Evolutionary conservation across 2,329 filamentous ascomycete species (phyloP).

Genomic region (Boeremia exigua): DNA sequence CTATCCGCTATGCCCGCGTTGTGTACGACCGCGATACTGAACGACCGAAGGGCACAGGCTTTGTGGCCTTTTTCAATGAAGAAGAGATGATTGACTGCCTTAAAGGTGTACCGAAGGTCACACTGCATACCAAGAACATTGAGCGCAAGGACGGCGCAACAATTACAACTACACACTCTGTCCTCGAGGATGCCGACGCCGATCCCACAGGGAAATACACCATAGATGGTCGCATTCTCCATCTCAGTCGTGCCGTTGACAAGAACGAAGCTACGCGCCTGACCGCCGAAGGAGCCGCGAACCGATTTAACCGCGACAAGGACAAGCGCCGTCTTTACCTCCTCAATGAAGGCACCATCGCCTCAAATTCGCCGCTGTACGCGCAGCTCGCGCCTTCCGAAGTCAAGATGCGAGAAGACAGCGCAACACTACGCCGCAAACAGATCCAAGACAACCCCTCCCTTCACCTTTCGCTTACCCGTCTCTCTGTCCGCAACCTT

Average conservation of each 20-base stretch:
- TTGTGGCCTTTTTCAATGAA: constrained; percentile 86
- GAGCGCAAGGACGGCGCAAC: constrained; percentile 46
- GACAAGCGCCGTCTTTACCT: constrained; percentile 92
- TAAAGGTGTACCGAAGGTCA: constrained; percentile 67
- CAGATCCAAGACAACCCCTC: constrained; percentile 90
- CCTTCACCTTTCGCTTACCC: constrained; percentile 85
- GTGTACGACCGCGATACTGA: constrained; percentile 87
- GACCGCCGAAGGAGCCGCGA: constrained; percentile 69
- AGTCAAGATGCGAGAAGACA: constrained; percentile 85
- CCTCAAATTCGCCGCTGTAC: constrained; percentile 78
- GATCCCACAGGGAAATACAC: constrained; percentile 88
- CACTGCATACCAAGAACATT: constrained; percentile 47
- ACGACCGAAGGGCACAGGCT: constrained; percentile 87
- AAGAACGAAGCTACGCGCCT: constrained; percentile 80
- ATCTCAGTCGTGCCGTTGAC: constrained; percentile 83
- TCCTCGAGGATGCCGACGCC: constrained; percentile 83
- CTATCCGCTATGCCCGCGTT: constrained; percentile 87
- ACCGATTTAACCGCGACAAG: constrained; percentile 72
- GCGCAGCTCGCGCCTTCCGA: constrained; percentile 78
- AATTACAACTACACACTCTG: constrained; percentile 64
- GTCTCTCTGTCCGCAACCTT: constrained; percentile 89
- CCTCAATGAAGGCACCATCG: constrained; percentile 83
- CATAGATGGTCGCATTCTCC: constrained; percentile 84
- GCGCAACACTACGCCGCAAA: constrained; percentile 83
- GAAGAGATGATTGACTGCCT: constrained; percentile 80